Evolutionary conservation across 116 monocot genomes (phyloP).

Genomic region (Dioscorea cayenensis): DNA sequence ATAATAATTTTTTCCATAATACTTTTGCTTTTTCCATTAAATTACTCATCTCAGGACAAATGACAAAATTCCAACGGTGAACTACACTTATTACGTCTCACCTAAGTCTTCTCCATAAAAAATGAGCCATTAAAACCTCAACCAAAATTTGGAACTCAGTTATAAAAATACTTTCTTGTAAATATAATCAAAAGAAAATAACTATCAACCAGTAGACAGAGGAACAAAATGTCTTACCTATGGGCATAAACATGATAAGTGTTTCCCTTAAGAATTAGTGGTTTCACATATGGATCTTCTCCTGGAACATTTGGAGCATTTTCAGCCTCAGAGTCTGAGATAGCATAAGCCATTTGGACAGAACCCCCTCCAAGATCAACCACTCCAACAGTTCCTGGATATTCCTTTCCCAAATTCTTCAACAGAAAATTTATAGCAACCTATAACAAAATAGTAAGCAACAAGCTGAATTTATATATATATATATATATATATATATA

Average conservation of each 20-base stretch:
- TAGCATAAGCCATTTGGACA: slow-evolving; percentile 99
- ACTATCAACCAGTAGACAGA: neutral
- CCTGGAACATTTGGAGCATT: slow-evolving; percentile 49
- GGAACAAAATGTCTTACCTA: slow-evolving; percentile 36
- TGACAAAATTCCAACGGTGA: too few relatives aligned
- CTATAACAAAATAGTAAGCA: slow-evolving; percentile 15
- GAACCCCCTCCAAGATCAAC: slow-evolving; percentile 97
- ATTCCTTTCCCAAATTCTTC: slow-evolving; percentile 66
- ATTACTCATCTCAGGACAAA: too few relatives aligned
- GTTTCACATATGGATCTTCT: slow-evolving; percentile 76
- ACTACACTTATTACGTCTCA: too few relatives aligned
- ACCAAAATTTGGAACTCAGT: neutral
- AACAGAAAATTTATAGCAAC: slow-evolving; percentile 88
- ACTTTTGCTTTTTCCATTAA: too few relatives aligned
- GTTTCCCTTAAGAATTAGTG: slow-evolving; percentile 67
- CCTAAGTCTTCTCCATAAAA: too few relatives aligned
- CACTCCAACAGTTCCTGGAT: slow-evolving; percentile 80
- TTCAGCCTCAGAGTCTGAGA: slow-evolving; percentile 78
- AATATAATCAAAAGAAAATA: neutral
- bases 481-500: too few relatives aligned
- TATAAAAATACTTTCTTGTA: neutral
- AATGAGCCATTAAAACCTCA: neutral
- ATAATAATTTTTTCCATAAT: too few relatives aligned
- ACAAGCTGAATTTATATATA: too few relatives aligned
- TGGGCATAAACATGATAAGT: slow-evolving; percentile 92